phyloP scores from a whole-genome alignment of 2,329 filamentous ascomycete species.

The Penicillium sp. region DNA sequence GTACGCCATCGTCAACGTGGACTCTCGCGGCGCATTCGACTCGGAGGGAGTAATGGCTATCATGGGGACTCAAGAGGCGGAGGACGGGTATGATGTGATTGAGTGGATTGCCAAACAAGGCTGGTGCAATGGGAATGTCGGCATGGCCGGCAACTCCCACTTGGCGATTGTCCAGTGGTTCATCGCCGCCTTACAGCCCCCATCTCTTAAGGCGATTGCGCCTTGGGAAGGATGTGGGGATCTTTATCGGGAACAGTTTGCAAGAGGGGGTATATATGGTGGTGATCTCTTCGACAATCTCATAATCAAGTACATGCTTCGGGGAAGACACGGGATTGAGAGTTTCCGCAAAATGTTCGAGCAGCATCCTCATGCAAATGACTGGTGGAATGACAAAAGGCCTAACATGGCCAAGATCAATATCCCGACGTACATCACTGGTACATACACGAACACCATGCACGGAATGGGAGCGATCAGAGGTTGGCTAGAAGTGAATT shows the following conservation, averaged over 20 bases:
- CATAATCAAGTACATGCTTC: slow-evolving; percentile 41
- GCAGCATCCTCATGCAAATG: slow-evolving; percentile 32
- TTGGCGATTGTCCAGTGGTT: slow-evolving; percentile 47
- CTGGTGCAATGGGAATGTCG: slow-evolving; percentile 49
- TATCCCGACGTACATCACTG: slow-evolving; percentile 37
- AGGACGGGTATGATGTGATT: slow-evolving; percentile 49
- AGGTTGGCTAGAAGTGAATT: slow-evolving; percentile 39
- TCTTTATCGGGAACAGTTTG: slow-evolving; percentile 50
- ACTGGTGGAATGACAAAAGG: slow-evolving; percentile 42
- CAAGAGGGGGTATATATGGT: slow-evolving; percentile 41
- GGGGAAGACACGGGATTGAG: slow-evolving; percentile 37
- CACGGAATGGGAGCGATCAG: slow-evolving; percentile 40
- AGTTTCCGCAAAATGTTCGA: slow-evolving; percentile 47
- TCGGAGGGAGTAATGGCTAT: slow-evolving; percentile 39
- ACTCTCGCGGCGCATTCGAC: slow-evolving; percentile 34
- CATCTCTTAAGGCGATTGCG: slow-evolving; percentile 26
- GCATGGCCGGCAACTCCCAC: slow-evolving; percentile 47
- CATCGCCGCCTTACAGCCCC: slow-evolving; percentile 44
- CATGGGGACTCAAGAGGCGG: slow-evolving; percentile 46
- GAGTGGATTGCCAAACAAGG: slow-evolving; percentile 42
- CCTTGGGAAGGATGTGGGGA: slow-evolving; percentile 52
- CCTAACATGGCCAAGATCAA: slow-evolving; percentile 37
- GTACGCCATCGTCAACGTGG: slow-evolving; percentile 38
- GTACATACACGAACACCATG: slow-evolving; percentile 33
- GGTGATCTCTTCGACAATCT: slow-evolving; percentile 43